A percentile compares a stretch with the other conserved stretches of the same genome.
These are phyloP conservation scores for Claviceps spartinae DNA, from an alignment of 2,329 filamentous ascomycete species.

Conservation along the genomic window DNA sequence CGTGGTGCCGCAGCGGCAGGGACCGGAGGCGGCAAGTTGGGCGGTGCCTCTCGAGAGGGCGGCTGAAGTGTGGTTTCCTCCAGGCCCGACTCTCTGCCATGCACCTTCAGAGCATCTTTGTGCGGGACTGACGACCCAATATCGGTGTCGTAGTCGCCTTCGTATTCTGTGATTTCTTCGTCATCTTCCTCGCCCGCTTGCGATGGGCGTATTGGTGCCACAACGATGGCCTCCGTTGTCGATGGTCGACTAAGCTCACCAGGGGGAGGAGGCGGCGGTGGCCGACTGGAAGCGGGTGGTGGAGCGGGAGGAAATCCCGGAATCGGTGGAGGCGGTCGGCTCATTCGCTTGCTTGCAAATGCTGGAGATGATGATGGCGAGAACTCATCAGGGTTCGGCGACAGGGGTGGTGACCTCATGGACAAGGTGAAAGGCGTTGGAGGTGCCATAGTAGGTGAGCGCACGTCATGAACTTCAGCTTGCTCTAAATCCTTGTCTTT, in stretches of 20 bases:
- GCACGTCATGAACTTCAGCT: conserved; percentile 19
- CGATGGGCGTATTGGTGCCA: conserved; percentile 27
- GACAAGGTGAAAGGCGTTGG: conserved; percentile 15
- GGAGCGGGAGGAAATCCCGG: conserved; percentile 37
- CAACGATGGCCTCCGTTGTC: conserved; percentile 38
- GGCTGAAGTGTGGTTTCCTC: conserved; percentile 56
- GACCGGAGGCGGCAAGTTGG: conserved; percentile 40
- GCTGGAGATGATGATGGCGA: conserved; percentile 30
- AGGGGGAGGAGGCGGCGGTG: conserved; percentile 43
- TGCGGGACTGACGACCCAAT: conserved; percentile 89
- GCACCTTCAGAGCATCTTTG: conserved; percentile 81
- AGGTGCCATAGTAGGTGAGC: conserved; percentile 30
- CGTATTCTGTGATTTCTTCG: conserved; percentile 82
- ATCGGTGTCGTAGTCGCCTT: conserved; percentile 95
- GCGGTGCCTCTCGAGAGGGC: conserved; percentile 31
- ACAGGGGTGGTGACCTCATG: conserved; percentile 21
- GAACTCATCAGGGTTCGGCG: conserved; percentile 24
- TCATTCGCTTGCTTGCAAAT: conserved; percentile 36
- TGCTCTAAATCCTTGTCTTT: conserved; percentile 25
- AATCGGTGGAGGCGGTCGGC: conserved; percentile 46
- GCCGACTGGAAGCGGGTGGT: conserved; percentile 39
- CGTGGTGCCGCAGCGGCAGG: conserved; percentile 41
- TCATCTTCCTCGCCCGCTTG: conserved; percentile 49
- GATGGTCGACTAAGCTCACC: conserved; percentile 42
- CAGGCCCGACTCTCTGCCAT: conserved; percentile 61